Percentiles rank a stretch among this genome's conserved stretches.
These are phyloP conservation scores for Ceratobasidium sp. DNA, from an alignment of 1,284 basidiomycete genomes.

Conservation along the genomic window DNA sequence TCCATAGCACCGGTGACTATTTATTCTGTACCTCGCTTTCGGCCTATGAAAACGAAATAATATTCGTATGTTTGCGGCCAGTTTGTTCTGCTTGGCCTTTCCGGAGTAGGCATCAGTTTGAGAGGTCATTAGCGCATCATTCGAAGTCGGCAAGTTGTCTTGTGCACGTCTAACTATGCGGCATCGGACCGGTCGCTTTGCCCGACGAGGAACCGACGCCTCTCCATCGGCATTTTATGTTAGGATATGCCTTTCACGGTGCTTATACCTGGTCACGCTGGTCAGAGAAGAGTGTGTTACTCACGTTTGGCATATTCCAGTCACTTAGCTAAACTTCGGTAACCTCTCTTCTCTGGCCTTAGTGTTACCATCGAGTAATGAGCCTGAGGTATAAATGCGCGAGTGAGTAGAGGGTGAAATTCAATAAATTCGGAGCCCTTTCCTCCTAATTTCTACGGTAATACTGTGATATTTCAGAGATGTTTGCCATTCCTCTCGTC, in stretches of 20 bases:
- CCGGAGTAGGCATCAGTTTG: too few relatives aligned
- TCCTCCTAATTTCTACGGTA: neutral
- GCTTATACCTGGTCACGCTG: neutral
- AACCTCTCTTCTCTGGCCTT: neutral
- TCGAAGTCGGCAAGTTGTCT: too few relatives aligned
- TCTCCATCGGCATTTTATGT: constrained; percentile 6
- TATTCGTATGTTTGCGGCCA: too few relatives aligned
- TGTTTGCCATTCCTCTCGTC: constrained; percentile 6
- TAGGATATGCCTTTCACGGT: neutral
- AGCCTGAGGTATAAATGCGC: too few relatives aligned
- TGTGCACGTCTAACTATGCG: neutral
- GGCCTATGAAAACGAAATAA: too few relatives aligned
- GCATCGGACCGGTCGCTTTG: neutral
- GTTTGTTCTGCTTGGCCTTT: too few relatives aligned
- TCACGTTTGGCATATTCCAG: constrained; percentile 8
- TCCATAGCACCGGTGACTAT: too few relatives aligned
- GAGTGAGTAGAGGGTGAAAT: too few relatives aligned
- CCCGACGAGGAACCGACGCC: constrained; percentile 23
- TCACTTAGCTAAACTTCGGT: neutral
- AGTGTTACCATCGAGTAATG: too few relatives aligned
- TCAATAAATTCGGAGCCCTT: neutral
- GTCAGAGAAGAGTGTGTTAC: neutral
- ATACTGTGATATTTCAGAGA: neutral
- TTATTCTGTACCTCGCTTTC: too few relatives aligned
- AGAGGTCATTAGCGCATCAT: too few relatives aligned